Conservation (phyloP, 805 yeast genomes). For the Ogataea saltuana region DNA sequence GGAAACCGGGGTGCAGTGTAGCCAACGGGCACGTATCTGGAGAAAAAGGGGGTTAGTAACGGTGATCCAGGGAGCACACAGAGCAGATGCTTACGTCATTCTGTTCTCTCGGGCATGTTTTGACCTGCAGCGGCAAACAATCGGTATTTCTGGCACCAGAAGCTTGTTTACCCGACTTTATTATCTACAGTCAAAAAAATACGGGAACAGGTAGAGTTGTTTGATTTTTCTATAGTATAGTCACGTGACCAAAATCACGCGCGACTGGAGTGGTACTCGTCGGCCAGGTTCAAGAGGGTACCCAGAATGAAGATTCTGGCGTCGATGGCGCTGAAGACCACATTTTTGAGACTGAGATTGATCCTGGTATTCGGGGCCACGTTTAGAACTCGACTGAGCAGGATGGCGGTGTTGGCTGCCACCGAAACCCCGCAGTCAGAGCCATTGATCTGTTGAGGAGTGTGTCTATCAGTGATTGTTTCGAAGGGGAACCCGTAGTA, state of each 20-base stretch:
- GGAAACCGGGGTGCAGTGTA: slow-evolving; percentile 81
- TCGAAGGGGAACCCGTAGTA: slow-evolving; percentile 28
- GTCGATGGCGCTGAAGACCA: slow-evolving; percentile 48
- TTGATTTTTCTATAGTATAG: too few species aligned
- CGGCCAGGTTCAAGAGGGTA: slow-evolving; percentile 4
- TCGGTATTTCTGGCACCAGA: neutral
- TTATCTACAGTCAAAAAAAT: too few species aligned
- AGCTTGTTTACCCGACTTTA: too few species aligned
- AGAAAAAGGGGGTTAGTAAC: neutral
- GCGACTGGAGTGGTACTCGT: neutral
- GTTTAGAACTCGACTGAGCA: slow-evolving; percentile 37
- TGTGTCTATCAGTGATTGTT: slow-evolving; percentile 24
- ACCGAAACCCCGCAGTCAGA: slow-evolving; percentile 64
- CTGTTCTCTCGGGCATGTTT: slow-evolving; percentile 1
- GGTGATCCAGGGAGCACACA: neutral
- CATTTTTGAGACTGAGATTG: slow-evolving; percentile 40
- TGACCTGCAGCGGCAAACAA: neutral
- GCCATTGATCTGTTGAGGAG: slow-evolving; percentile 65
- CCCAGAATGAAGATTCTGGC: slow-evolving; percentile 48
- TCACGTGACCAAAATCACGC: neutral
- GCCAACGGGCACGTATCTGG: slow-evolving; percentile 63
- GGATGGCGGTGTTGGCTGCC: slow-evolving; percentile 39
- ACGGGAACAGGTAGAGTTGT: too few species aligned
- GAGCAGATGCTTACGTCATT: slow-evolving; percentile 8
- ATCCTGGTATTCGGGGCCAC: slow-evolving; percentile 34